phyloP scores from a whole-genome alignment of 2,329 filamentous ascomycete species.

The Xylaria multiplex region DNA sequence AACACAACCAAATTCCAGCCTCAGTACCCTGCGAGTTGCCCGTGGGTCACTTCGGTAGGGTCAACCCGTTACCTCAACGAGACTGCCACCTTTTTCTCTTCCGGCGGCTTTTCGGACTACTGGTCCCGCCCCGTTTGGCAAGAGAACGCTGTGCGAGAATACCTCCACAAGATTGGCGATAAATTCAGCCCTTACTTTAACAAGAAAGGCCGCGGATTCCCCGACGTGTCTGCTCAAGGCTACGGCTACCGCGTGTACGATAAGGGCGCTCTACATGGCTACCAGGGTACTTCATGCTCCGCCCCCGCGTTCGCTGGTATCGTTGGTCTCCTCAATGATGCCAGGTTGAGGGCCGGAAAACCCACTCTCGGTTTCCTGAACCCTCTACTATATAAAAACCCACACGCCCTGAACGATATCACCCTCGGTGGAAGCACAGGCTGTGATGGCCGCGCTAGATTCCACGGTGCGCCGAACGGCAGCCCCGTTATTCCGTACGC shows the following conservation, averaged over 20 bases:
- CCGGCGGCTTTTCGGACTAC: slow-evolving; percentile 63
- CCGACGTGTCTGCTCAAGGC: slow-evolving; percentile 62
- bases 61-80: slow-evolving; percentile 51
- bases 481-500: slow-evolving; percentile 40
- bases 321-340: slow-evolving; percentile 66
- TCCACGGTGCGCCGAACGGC: slow-evolving; percentile 38
- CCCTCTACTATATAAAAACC: slow-evolving; percentile 56
- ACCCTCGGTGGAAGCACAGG: slow-evolving; percentile 44
- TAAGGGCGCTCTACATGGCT: slow-evolving; percentile 47
- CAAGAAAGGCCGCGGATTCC: slow-evolving; percentile 58
- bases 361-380: slow-evolving; percentile 59
- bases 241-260: slow-evolving; percentile 53
- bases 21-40: slow-evolving; percentile 62
- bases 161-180: slow-evolving; percentile 54
- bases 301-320: slow-evolving; percentile 65
- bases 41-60: slow-evolving; percentile 47
- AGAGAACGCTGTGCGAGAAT: slow-evolving; percentile 53
- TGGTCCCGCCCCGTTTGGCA: slow-evolving; percentile 61
- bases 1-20: slow-evolving; percentile 64
- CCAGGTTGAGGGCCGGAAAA: slow-evolving; percentile 58
- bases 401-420: slow-evolving; percentile 49
- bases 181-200: slow-evolving; percentile 42
- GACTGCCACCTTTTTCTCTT: slow-evolving; percentile 59
- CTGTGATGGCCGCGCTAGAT: slow-evolving; percentile 44
- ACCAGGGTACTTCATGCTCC: slow-evolving; percentile 55